Evolutionary conservation across 2,329 filamentous ascomycete genomes (phyloP), one percentile per base, ranked within the genome.

Genomic region (Ophiostoma angusticollis): DNA sequence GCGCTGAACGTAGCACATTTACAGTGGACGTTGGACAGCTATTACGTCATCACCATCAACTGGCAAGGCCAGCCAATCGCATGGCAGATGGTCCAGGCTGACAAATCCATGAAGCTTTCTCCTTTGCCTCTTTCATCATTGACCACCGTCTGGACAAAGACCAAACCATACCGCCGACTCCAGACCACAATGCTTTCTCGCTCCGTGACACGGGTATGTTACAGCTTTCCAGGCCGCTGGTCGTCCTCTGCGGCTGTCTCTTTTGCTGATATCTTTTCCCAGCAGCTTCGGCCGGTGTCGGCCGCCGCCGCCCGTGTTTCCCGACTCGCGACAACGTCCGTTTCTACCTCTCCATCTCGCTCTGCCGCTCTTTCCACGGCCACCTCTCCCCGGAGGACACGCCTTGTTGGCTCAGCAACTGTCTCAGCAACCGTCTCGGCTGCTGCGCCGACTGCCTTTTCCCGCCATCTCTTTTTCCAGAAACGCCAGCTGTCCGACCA

Each of bases 401-500:
- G n/a, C n/a, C n/a, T n/a, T n/a, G n/a, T n/a, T n/a, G n/a, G n/a
- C n/a, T n/a, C n/a, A n/a, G n/a, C n/a, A 14, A 16, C 13, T 6
- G 16, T 9, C 31, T n/a, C 28, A 6, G 5, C 17, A 16, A 17
- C 12, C 8, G 12, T 8, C 16, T 6, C 35, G 9, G 11, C 21
- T 8, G 5, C 33, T 7, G 9, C n/a, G 2, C 37, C n/a, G 4
- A 6, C 16, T 6, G 29, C n/a, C 8, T 17, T 22, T 9, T 29
- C 22, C n/a, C 19, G 21, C 5, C 14, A 29, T 3, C 22, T n/a
- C 30, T 11, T 21, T 18, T 6, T 24, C 21, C 43, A 40, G 12
- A 35, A 37, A 35, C 37, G 43, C 22, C 29, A 31, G 25, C 17
- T 98, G 34, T 95, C 89, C 23, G 73, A 79, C 50, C 74, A 85